Evolutionary conservation across 805 yeast species (phyloP), one percentile per base, ranked within the genome.

Genomic region (Yarrowia sp.): DNA sequence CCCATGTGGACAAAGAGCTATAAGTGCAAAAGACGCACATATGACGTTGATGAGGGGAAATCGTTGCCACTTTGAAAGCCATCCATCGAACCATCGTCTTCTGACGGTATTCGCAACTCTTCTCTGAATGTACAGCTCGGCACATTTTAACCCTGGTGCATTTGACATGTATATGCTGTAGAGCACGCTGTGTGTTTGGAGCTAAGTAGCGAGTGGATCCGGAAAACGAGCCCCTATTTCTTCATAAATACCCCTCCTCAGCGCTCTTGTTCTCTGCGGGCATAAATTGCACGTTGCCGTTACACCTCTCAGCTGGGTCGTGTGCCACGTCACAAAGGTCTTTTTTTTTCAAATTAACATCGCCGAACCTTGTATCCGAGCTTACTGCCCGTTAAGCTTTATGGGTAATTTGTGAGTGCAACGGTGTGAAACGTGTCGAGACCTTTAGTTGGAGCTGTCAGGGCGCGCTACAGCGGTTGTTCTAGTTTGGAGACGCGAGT

Each of bases 281-380:
- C 29, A 24, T 41, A 24, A 24, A 24, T 44, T 16, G 33, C 33
- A 44, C 49, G 51, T 44, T 44, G 22, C 33, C 35, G 35, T 44
- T 31, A 47, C 55, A 31, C 38, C 53, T 3, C 19, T 44, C 24
- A 22, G 18, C 35, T 42, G 51, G 51, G 55, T 47, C 55, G 55
- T 47, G 55, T 47, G 55, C 55, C 55, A 47, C 55, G 55, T 47
- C 55, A 47, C 55, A 47, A 25, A 10, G 38, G 6, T 31, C 13
- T 27, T 29, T 27, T 44, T 24, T 5, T 9, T 44, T 16, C 35
- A 44, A 44, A 29, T 44, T 27, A 44, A 44, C 51, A 27, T 29
- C 32, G 47, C 13, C n/a, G 14, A 42, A 42, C 47, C 32, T n/a
- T 42, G 16, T 25, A 4, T 25, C 14, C 14, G 32, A 42, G 47